Evolutionary conservation across 2,329 filamentous ascomycete species (phyloP).

Genomic region (Alternaria arborescens): DNA sequence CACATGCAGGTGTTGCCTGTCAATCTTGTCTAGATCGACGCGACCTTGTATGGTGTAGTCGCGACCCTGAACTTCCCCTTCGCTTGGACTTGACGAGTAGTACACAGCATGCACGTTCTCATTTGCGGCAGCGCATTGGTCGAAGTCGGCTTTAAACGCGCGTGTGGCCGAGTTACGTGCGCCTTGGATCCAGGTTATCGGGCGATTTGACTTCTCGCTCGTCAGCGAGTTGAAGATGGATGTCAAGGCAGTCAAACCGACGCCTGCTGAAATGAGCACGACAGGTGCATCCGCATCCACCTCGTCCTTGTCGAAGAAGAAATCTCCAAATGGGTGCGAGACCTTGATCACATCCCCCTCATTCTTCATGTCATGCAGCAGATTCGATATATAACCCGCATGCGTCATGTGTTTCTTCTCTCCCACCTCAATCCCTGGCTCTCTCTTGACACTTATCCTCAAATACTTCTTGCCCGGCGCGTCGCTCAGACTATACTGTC

Average conservation of each 20-base stretch:
- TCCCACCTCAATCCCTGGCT: conserved; percentile 61
- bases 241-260: conserved; percentile 72
- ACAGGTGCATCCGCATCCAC: conserved; percentile 59
- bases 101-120: conserved; percentile 62
- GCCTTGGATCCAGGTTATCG: conserved; percentile 71
- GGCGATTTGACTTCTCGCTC: conserved; percentile 48
- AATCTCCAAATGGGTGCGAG: conserved; percentile 70
- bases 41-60: conserved; percentile 69
- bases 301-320: conserved; percentile 65
- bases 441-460: conserved; percentile 75
- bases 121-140: conserved; percentile 54
- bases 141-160: conserved; percentile 65
- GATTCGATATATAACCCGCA: conserved; percentile 73
- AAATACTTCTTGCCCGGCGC: conserved; percentile 68
- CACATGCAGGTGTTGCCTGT: conserved; percentile 65
- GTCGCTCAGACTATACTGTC: conserved; percentile 78
- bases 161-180: conserved; percentile 61
- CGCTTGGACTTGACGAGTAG: conserved; percentile 64
- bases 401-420: conserved; percentile 60
- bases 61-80: conserved; percentile 57
- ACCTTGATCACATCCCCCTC: conserved; percentile 71
- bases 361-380: conserved; percentile 69
- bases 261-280: conserved; percentile 72
- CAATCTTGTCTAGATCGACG: conserved; percentile 66
- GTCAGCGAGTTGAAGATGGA: conserved; percentile 68